These are phyloP conservation scores for Mycena sanguinolenta DNA, from an alignment of 768 basidiomycete species.

Conservation along the genomic window DNA sequence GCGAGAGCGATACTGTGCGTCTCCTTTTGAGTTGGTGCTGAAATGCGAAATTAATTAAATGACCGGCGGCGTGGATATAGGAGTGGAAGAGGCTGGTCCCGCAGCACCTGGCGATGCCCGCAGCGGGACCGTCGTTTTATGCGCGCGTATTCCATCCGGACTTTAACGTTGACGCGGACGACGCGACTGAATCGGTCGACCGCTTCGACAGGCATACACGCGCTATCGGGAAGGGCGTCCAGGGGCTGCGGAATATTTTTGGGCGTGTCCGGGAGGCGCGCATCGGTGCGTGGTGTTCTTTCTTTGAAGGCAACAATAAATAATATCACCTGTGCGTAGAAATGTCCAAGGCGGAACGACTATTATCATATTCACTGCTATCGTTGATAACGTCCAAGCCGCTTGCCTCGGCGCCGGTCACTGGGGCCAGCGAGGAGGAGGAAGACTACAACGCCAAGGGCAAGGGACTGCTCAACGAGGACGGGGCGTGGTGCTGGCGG, in stretches of 20 bases:
- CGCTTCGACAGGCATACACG: constrained; percentile 76
- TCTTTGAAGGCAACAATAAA: background rate
- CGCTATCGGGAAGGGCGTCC: constrained; percentile 78
- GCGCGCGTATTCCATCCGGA: constrained; percentile 86
- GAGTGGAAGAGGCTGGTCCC: constrained; percentile 80
- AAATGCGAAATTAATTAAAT: background rate
- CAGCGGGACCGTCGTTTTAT: constrained; percentile 84
- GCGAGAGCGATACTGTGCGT: constrained; percentile 81
- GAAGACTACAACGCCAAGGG: constrained; percentile 53
- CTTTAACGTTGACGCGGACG: constrained; percentile 85
- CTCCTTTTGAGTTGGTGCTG: background rate
- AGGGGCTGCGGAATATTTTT: constrained; percentile 74
- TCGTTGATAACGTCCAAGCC: constrained; percentile 82
- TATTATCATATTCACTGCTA: constrained; percentile 79
- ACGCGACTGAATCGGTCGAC: constrained; percentile 69
- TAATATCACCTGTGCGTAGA: constrained; percentile 56
- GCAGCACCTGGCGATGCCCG: constrained; percentile 68
- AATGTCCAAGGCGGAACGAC: constrained; percentile 82
- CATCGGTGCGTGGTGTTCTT: constrained; percentile 62
- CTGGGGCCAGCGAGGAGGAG: constrained; percentile 65
- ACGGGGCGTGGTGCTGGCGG: constrained; percentile 91
- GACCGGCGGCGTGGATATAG: constrained; percentile 57
- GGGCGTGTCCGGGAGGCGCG: constrained; percentile 73
- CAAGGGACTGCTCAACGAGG: constrained; percentile 74
- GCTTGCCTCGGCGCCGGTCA: constrained; percentile 60